Percentiles rank a stretch among this genome's conserved stretches.
Conservation (phyloP, 768 basidiomycete genomes). For the Auriscalpium orientale region DNA sequence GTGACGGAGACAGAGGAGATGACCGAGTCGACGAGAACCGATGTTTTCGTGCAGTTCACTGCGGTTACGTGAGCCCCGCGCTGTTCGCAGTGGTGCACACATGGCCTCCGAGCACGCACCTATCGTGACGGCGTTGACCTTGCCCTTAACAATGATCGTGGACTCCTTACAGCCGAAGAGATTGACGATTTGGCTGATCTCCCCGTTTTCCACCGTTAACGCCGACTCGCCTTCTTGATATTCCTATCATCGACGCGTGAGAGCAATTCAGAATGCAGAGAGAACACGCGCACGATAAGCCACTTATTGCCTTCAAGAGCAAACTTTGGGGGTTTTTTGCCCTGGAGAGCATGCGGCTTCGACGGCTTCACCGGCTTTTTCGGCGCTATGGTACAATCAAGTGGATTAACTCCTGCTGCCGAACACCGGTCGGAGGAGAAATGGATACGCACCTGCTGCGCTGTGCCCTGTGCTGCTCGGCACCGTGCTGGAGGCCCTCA, state of each 20-base stretch:
- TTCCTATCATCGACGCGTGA: slow-evolving; percentile 48
- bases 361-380: slow-evolving; percentile 75
- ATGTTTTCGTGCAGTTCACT: slow-evolving; percentile 88
- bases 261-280: neutral
- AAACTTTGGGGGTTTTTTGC: slow-evolving; percentile 90
- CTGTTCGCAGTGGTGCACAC: no score
- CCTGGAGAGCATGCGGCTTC: slow-evolving; percentile 75
- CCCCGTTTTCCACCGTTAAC: slow-evolving; percentile 67
- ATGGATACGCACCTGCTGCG: slow-evolving; percentile 1
- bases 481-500: slow-evolving; percentile 51
- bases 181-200: slow-evolving; percentile 79
- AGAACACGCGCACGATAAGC: slow-evolving; percentile 58
- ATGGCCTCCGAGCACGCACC: slow-evolving; percentile 38
- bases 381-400: slow-evolving; percentile 7
- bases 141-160: slow-evolving; percentile 80
- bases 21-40: slow-evolving; percentile 83
- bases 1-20: slow-evolving; percentile 89
- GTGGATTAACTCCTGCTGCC: neutral
- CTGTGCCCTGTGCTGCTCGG: slow-evolving; percentile 28
- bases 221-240: slow-evolving; percentile 77
- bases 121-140: slow-evolving; percentile 89
- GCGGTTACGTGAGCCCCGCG: neutral
- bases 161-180: slow-evolving; percentile 86
- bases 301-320: slow-evolving; percentile 90
- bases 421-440: neutral